Evolutionary conservation across 441 rosid species (phyloP).

Genomic region (Corymbia calophylla): DNA sequence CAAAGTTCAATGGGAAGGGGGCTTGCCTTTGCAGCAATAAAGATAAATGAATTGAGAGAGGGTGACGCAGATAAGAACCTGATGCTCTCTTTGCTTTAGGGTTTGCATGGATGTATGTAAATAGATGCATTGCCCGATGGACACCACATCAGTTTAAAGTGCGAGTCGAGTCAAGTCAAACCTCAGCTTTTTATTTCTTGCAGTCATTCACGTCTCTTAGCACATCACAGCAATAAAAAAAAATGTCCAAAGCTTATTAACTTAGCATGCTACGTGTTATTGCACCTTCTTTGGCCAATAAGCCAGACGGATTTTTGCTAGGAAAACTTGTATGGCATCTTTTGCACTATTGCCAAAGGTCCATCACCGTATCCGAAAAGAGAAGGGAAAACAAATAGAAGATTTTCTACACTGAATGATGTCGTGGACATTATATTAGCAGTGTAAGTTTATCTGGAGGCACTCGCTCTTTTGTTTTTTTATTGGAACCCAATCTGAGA

Average conservation of each 20-base stretch:
- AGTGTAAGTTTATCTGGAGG: not conserved
- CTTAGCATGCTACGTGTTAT: not conserved
- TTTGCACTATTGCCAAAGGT: not conserved
- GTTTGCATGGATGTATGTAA: not conserved
- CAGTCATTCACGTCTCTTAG: not conserved
- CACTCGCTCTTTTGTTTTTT: not conserved
- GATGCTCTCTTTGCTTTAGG: conserved; percentile 21
- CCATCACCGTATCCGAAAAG: not conserved
- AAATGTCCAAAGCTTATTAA: not conserved
- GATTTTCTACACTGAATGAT: not conserved
- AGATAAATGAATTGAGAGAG: conserved; percentile 3
- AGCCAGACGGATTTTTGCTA: not conserved
- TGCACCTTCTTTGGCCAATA: not conserved
- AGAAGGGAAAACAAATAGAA: not conserved
- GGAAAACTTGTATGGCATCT: not conserved
- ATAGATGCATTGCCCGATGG: conserved; percentile 19
- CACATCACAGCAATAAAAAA: not conserved
- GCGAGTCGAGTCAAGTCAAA: conserved; percentile 22
- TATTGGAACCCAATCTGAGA: not conserved
- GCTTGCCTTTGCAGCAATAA: conserved; percentile 16
- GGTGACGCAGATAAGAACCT: conserved; percentile 33
- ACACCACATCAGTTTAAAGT: not conserved
- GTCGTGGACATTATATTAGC: not conserved
- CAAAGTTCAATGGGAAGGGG: not conserved
- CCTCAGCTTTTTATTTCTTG: not conserved